phyloP scores from a whole-genome alignment of 73 alveolate genomes.

The Paraurostyla sp. region DNA sequence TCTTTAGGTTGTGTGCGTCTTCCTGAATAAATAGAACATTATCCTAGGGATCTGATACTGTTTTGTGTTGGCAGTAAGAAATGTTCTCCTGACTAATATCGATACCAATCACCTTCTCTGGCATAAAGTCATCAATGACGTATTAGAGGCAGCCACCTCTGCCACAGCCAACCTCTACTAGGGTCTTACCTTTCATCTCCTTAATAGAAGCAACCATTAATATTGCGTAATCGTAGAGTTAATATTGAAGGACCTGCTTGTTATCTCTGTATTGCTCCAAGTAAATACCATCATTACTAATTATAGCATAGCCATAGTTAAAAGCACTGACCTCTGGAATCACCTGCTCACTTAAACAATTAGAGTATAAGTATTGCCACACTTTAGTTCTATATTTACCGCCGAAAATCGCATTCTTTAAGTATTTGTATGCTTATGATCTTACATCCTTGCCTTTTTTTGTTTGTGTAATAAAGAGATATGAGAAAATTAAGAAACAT shows the following conservation, averaged over 20 bases:
- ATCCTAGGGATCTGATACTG: conserved; percentile 40
- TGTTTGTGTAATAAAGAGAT: too few species aligned
- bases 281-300: conserved; percentile 78
- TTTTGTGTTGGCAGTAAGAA: conserved; percentile 66
- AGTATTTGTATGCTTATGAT: too few species aligned
- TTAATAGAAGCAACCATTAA: conserved; percentile 54
- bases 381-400: neutral
- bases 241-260: conserved; percentile 71
- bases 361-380: neutral
- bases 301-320: conserved; percentile 89
- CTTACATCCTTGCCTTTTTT: too few species aligned
- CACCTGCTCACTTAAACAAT: neutral
- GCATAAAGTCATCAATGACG: conserved; percentile 72
- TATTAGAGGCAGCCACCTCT: conserved; percentile 94
- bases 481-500: too few species aligned
- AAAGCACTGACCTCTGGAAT: conserved; percentile 22
- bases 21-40: conserved; percentile 69
- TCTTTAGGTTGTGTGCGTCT: conserved; percentile 80
- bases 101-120: conserved; percentile 81
- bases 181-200: conserved; percentile 73
- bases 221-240: conserved; percentile 82
- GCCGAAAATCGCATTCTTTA: too few species aligned
- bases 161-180: conserved; percentile 93
- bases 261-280: conserved; percentile 66
- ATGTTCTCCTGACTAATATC: conserved; percentile 81